phyloP scores from a whole-genome alignment of 345 rosid genomes.

The Populus pruinosa region DNA sequence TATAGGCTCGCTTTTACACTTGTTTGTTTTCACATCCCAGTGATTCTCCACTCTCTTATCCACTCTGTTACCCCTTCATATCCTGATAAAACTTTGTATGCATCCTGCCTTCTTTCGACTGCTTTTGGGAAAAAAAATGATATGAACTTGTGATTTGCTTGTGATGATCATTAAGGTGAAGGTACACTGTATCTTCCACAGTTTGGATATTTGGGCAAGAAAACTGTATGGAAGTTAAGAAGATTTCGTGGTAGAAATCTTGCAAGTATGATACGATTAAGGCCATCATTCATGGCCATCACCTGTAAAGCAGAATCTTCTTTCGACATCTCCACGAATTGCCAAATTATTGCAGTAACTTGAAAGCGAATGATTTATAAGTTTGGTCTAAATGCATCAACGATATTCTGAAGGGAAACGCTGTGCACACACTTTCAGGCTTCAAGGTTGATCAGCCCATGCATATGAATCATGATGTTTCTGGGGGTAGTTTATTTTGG shows the following conservation, averaged over 20 bases:
- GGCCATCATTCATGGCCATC: neutral
- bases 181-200: neutral
- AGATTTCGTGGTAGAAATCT: neutral
- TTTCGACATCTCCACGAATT: neutral
- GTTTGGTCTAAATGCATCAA: neutral
- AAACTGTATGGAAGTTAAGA: neutral
- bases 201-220: neutral
- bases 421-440: too few species aligned
- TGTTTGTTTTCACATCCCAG: neutral
- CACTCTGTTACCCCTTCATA: neutral
- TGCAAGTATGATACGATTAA: neutral
- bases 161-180: too few species aligned
- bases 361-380: neutral
- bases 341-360: neutral
- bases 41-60: neutral
- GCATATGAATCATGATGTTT: too few species aligned
- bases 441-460: too few species aligned
- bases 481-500: too few species aligned
- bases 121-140: too few species aligned
- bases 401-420: neutral
- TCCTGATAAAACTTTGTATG: too few species aligned
- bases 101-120: too few species aligned
- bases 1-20: neutral
- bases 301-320: neutral
- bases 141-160: too few species aligned